Evolutionary conservation across 2,329 filamentous ascomycete genomes (phyloP).

Genomic region (Septoria linicola): DNA sequence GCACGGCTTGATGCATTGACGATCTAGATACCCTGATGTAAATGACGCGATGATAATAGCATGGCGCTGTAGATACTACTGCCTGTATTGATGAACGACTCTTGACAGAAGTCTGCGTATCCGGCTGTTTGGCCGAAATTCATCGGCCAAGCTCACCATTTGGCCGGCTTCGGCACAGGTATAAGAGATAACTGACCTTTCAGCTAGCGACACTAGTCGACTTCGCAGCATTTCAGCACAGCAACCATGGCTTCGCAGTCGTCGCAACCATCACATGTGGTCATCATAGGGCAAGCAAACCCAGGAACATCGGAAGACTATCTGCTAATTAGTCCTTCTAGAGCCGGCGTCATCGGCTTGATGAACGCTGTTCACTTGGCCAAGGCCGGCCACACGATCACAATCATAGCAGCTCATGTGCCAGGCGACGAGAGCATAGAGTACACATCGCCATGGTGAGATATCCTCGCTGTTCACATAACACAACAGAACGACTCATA

Average conservation of each 20-base stretch:
- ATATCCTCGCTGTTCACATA: neutral
- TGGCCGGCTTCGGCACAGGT: conserved; percentile 7
- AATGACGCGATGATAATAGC: conserved; percentile 9
- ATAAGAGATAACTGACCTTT: neutral
- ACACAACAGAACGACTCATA: neutral
- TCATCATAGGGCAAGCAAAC: conserved; percentile 26
- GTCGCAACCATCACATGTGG: conserved; percentile 16
- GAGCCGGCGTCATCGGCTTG: conserved; percentile 51
- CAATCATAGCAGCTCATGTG: conserved; percentile 45
- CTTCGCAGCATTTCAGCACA: too few relatives aligned
- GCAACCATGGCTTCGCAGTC: conserved; percentile 11
- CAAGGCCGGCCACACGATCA: conserved; percentile 44
- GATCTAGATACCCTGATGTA: conserved; percentile 12
- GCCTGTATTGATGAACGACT: neutral
- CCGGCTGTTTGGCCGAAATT: neutral
- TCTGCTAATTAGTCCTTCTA: too few relatives aligned
- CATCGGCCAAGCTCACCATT: conserved; percentile 13
- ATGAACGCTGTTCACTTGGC: conserved; percentile 47
- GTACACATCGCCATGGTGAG: conserved; percentile 47
- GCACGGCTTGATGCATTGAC: conserved; percentile 5
- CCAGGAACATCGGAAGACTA: too few relatives aligned
- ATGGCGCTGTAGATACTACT: conserved; percentile 8
- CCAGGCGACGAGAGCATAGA: conserved; percentile 45
- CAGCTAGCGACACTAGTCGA: neutral
- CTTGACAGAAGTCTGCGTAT: neutral